Percentiles rank a stretch among this genome's conserved stretches.
Conservation (phyloP, 345 rosid genomes). For the Durio zibethinus region DNA sequence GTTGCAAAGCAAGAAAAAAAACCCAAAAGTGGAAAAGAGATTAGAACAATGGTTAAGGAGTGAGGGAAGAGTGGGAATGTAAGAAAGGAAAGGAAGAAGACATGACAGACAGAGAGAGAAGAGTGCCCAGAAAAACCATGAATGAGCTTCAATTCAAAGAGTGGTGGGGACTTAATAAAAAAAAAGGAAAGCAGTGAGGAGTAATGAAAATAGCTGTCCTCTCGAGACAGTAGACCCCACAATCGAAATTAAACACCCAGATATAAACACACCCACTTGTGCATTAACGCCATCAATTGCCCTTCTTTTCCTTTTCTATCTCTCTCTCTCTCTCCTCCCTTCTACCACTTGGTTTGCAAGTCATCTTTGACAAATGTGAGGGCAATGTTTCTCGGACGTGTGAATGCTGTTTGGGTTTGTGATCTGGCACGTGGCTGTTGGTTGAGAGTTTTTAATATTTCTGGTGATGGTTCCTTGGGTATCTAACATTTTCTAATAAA, state of each 20-base stretch:
- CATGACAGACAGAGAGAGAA: constrained; percentile 9
- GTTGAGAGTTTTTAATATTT: constrained; percentile 1
- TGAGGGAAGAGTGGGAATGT: background rate
- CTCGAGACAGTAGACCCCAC: constrained; percentile 17
- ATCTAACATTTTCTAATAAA: background rate
- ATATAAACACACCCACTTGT: constrained; percentile 6
- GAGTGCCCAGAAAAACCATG: constrained; percentile 22
- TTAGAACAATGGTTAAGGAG: background rate
- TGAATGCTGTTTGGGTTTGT: background rate
- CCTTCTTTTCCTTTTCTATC: constrained; percentile 14
- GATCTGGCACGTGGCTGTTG: constrained; percentile 6
- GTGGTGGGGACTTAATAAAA: constrained; percentile 25
- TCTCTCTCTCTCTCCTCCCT: background rate
- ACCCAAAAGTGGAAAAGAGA: background rate
- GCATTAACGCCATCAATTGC: constrained; percentile 33
- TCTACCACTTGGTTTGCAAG: background rate
- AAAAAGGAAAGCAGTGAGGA: background rate
- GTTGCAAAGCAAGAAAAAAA: background rate
- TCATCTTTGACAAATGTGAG: constrained; percentile 1
- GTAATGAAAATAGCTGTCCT: constrained; percentile 24
- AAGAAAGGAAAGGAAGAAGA: background rate
- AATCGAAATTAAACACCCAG: constrained; percentile 3
- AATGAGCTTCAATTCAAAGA: constrained; percentile 21
- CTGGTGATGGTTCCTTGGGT: constrained; percentile 8
- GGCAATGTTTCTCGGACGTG: background rate